Evolutionary conservation across 306 rosid species (phyloP), one percentile per base, ranked within the genome.

Genomic region (Ziziphus jujuba): DNA sequence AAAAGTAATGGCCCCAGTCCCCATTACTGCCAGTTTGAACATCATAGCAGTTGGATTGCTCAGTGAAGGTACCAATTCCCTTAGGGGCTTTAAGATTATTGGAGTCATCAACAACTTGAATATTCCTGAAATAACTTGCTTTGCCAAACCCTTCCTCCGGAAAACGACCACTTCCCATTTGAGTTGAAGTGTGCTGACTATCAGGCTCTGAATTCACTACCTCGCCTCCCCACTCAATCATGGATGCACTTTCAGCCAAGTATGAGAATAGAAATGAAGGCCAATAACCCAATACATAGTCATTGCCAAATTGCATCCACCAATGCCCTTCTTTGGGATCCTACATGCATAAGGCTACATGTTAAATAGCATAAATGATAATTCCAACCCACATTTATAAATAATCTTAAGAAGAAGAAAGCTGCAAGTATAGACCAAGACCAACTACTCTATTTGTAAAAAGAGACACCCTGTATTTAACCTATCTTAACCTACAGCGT

Each of bases 221-320:
- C 74, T 95, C 99, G 11, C 99, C 99, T 62, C 99, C 99, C 99
- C 99, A 95, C 61, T 95, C 99, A 17, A 95, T 87, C 97, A 90
- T 95, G 60, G 96, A 85, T 24, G 97, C 99, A 75, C 99, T 95
- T 11, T 91, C 99, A 0, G 95, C 96, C 75, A 95, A 76, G 75
- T 95, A 91, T 13, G 99, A 90, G 89, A 95, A 95, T 17, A 95
- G 71, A 80, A 85, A 95, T 0, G 99, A 84, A 5, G 99, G 99
- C 99, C 99, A 95, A 54, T 95, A 95, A 0, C 99, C 99, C 79
- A 90, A 68, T 21, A 95, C 99, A 38, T 75, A 78, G 69, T 74
- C 87, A 65, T 84, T 91, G 7, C 99, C 99, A 62, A 95, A 95
- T 67, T 95, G 96, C 99, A 95, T 95, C 99, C 99, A 95, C 99